phyloP scores from a whole-genome alignment of 2,329 filamentous ascomycete species.

The Botrytis paeoniae region DNA sequence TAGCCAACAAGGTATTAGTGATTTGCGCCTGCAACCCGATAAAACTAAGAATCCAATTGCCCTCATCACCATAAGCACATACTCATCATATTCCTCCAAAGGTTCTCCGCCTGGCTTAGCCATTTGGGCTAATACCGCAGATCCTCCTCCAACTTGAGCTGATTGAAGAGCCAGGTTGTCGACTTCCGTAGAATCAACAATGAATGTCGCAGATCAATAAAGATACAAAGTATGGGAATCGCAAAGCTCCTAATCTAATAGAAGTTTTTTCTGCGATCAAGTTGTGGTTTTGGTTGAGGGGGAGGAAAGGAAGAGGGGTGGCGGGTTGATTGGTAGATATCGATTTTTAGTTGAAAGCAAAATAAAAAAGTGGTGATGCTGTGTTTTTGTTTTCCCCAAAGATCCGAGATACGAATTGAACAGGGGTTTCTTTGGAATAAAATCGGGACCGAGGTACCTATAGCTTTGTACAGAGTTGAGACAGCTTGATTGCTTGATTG shows the following conservation, averaged over 20 bases:
- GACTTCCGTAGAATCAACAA: conserved; percentile 32
- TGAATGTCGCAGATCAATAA: not conserved
- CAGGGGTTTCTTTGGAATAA: not conserved
- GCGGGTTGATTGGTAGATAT: conserved; percentile 12
- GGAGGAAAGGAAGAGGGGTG: not conserved
- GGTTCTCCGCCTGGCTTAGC: conserved; percentile 64
- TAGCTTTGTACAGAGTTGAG: not conserved
- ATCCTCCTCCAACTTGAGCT: conserved; percentile 59
- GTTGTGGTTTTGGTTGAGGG: not conserved
- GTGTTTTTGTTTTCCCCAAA: not conserved
- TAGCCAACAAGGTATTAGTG: conserved; percentile 37
- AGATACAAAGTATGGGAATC: not conserved
- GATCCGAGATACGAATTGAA: not conserved
- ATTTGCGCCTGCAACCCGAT: conserved; percentile 12
- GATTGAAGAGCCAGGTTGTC: conserved; percentile 62
- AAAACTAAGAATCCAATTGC: conserved; percentile 16
- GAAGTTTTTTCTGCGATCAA: not conserved
- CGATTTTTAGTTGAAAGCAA: not conserved
- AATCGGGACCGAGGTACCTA: not conserved
- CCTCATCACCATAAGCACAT: conserved; percentile 39
- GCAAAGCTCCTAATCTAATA: not conserved
- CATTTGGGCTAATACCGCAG: conserved; percentile 66
- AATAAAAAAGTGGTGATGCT: conserved; percentile 14
- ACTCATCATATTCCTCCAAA: conserved; percentile 63
- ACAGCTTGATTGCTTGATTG: not conserved